Evolutionary conservation across 1,284 basidiomycete species (phyloP).

Genomic region (Leccinum pallidistipes): DNA sequence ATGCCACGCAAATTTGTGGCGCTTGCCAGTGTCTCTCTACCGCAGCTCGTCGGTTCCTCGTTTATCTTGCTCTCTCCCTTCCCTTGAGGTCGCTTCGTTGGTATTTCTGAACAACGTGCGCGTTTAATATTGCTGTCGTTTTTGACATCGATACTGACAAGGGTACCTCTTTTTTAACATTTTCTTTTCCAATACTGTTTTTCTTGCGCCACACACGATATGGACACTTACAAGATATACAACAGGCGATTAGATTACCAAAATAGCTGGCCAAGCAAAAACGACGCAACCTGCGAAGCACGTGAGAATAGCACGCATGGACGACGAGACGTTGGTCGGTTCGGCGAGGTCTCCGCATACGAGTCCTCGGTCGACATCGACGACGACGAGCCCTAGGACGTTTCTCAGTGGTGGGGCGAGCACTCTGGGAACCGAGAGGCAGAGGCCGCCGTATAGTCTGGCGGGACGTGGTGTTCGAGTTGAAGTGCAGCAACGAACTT

Average conservation of each 20-base stretch:
- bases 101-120: conserved; percentile 2
- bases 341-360: conserved; percentile 21
- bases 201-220: not conserved
- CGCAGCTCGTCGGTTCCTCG: too few relatives aligned
- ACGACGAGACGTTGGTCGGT: conserved; percentile 28
- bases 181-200: not conserved
- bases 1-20: too few relatives aligned
- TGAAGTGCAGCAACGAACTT: conserved; percentile 15
- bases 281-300: not conserved
- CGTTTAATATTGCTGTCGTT: not conserved
- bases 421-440: conserved; percentile 4
- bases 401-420: conserved; percentile 10
- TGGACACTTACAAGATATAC: not conserved
- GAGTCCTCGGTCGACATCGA: conserved; percentile 23
- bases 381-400: conserved; percentile 19
- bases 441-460: conserved; percentile 12
- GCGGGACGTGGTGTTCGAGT: conserved; percentile 25
- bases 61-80: not conserved
- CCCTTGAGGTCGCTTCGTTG: conserved; percentile 20
- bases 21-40: too few relatives aligned
- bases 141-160: conserved; percentile 11
- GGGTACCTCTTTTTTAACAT: not conserved
- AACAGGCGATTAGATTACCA: not conserved
- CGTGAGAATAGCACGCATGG: conserved; percentile 13
- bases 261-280: not conserved